phyloP scores from a whole-genome alignment of 169 alveolate genomes.

The Cryptosporidium sp. region DNA sequence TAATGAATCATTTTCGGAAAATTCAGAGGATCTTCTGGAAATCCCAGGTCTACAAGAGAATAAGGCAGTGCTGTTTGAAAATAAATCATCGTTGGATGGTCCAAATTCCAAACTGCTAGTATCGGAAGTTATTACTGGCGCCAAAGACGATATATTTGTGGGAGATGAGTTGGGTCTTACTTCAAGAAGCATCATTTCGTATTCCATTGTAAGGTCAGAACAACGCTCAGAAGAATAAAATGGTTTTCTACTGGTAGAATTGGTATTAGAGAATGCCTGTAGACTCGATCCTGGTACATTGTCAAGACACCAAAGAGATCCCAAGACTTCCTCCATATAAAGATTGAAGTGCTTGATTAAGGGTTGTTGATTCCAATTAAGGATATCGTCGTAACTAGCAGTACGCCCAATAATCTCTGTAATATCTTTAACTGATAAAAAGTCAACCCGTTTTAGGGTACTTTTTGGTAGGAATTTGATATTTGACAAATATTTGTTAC shows the following conservation, averaged over 20 bases:
- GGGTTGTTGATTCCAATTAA: slow-evolving; percentile 71
- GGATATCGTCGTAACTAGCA: slow-evolving; percentile 19
- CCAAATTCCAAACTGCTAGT: slow-evolving; percentile 35
- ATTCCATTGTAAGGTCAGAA: slow-evolving; percentile 59
- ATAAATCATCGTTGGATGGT: slow-evolving; percentile 11
- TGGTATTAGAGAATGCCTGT: neutral
- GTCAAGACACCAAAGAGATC: slow-evolving; percentile 69
- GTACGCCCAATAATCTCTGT: slow-evolving; percentile 43
- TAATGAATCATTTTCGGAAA: neutral
- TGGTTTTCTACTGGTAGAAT: slow-evolving; percentile 16
- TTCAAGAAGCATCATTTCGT: slow-evolving; percentile 74
- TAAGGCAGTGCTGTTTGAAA: neutral
- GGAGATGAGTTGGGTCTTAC: slow-evolving; percentile 71
- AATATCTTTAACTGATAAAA: slow-evolving; percentile 49
- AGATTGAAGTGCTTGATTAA: slow-evolving; percentile 49
- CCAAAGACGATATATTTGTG: slow-evolving; percentile 4
- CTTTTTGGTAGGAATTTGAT: slow-evolving; percentile 49
- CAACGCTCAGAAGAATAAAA: slow-evolving; percentile 61
- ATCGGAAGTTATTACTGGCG: slow-evolving; percentile 48
- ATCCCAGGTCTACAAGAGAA: slow-evolving; percentile 30
- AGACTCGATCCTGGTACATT: slow-evolving; percentile 65
- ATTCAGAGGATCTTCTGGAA: slow-evolving; percentile 17
- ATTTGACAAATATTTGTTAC: slow-evolving; percentile 13
- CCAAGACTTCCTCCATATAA: slow-evolving; percentile 64
- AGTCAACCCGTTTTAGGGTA: slow-evolving; percentile 57